Percentiles rank a stretch among this genome's conserved stretches.
These are phyloP conservation scores for Pythium scleroteichum DNA, from an alignment of 352 stramenopile genomes.

Conservation along the genomic window DNA sequence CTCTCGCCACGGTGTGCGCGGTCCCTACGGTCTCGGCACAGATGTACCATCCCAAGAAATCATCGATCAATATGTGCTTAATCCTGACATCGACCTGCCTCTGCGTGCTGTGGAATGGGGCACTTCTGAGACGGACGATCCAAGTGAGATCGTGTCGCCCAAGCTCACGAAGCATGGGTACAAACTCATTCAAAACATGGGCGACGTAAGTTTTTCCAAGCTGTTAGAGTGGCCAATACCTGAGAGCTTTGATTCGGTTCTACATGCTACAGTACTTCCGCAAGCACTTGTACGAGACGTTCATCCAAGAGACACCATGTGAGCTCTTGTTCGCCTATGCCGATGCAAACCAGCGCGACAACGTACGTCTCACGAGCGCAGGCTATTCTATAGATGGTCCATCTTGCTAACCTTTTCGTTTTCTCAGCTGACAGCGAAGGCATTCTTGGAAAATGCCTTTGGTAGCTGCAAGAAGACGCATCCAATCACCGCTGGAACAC, in stretches of 20 bases:
- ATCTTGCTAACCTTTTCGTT: conserved; percentile 1
- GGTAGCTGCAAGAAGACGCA: conserved; percentile 53
- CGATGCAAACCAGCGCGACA: conserved; percentile 74
- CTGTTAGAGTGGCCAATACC: too few species aligned
- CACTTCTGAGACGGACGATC: conserved; percentile 67
- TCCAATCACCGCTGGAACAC: conserved; percentile 55
- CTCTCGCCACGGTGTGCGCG: conserved; percentile 70
- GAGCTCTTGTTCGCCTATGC: conserved; percentile 66
- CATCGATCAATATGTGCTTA: conserved; percentile 61
- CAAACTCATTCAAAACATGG: conserved; percentile 62
- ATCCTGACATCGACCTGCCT: conserved; percentile 56
- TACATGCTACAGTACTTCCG: conserved; percentile 57
- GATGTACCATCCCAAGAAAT: conserved; percentile 45
- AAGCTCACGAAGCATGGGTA: conserved; percentile 81
- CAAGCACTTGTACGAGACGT: conserved; percentile 61
- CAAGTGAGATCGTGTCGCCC: conserved; percentile 61
- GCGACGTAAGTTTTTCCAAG: conserved; percentile 36
- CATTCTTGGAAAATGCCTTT: conserved; percentile 59
- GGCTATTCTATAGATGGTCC: neutral
- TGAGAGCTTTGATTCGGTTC: neutral
- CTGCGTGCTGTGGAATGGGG: conserved; percentile 59
- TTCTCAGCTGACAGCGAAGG: conserved; percentile 57
- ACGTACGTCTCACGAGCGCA: conserved; percentile 33
- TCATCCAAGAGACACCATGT: conserved; percentile 53
- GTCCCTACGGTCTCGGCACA: conserved; percentile 68